Base-by-base conservation (phyloP, 495 filamentous ascomycete species). In the Hyphodiscus hymeniophilus region DNA sequence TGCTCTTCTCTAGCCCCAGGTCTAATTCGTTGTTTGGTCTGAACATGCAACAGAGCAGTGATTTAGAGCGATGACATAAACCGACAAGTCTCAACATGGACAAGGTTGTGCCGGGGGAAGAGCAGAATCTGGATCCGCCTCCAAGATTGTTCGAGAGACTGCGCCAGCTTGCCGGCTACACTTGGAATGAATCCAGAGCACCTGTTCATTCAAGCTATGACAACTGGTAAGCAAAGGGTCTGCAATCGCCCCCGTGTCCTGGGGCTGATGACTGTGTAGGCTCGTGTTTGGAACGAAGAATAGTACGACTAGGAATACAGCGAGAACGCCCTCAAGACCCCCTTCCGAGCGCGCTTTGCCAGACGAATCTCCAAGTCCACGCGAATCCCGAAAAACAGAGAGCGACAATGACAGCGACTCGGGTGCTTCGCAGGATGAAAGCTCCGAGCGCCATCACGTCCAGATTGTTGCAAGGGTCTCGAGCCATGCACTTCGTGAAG, bases 141-240 rank as follows among this genome's bases (percentile, higher is more conserved):
- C 65, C 79, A 48, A 77, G 80, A 50, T 76, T 90, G 41, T 83
- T 82, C 48, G 83, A 89, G 66, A 72, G 85, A 38, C 67, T 90
- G 54, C 73, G 75, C 50, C 79, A 85, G 52, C 66, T 90, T 49
- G 72, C 82, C 21, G 84, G 83, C 23, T 90, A 85, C 61, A 79
- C 73, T 12, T 90, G 85, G 84, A 81, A 88, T 65, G 81, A 84
- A 50, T 70, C 75, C 2, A 65, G 66, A 51, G 72, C 71, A 49
- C 82, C 84, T n/a, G 81, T 84, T 57, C 85, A 88, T 65, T 85
- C 85, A n/a, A 84, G 77, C 51, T 90, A 90, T 63, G 82, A 84
- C 56, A 84, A 84, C 64, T 90, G 85, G 68, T 69, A 65, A 50
- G 55, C 36, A 48, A 8, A 36, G 18, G 38, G 42, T 16, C 12